phyloP scores from a whole-genome alignment of 73 alveolate genomes.

The Effrenium voratum region DNA sequence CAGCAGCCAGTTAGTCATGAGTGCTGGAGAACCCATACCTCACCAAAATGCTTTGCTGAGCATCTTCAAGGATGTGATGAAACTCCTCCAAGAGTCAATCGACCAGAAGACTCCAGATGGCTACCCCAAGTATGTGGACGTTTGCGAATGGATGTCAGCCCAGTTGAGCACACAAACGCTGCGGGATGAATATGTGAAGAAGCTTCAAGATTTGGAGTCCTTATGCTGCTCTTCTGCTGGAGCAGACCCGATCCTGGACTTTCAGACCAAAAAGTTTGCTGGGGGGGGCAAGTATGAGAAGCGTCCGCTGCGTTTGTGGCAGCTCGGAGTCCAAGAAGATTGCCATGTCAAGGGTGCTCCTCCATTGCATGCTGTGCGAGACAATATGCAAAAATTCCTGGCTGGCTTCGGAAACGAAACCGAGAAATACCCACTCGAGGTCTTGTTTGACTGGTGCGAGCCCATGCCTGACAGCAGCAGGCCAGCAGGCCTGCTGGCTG shows the following conservation, averaged over 20 bases:
- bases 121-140: neutral
- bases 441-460: neutral
- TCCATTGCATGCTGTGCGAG: neutral
- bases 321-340: neutral
- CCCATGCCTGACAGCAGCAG: neutral
- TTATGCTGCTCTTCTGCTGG: neutral
- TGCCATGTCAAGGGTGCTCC: constrained; percentile 43
- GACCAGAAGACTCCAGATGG: neutral
- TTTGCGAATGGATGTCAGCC: neutral
- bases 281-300: neutral
- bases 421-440: neutral
- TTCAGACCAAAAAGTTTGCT: too few species aligned
- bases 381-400: neutral
- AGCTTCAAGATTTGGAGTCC: neutral
- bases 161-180: neutral
- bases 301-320: neutral
- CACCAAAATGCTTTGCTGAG: too few species aligned
- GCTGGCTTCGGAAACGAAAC: neutral
- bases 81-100: neutral
- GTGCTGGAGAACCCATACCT: too few species aligned
- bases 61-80: neutral
- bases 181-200: neutral
- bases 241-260: too few species aligned
- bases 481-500: neutral
- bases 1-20: too few species aligned